Base-by-base conservation (phyloP, 768 basidiomycete species). In the Boletus pseudo-olivaceus region DNA sequence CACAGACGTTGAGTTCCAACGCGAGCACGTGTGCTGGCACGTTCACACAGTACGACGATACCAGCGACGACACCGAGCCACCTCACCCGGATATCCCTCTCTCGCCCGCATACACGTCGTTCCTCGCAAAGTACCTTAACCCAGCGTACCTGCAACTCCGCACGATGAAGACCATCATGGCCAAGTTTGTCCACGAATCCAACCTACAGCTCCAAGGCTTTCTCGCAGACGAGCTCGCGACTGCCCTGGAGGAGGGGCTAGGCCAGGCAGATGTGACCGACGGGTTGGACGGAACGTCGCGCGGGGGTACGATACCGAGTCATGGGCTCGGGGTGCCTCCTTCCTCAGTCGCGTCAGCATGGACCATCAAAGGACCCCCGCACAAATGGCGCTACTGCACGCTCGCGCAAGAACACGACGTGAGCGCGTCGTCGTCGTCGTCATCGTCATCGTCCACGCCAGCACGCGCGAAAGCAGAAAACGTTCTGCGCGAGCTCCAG, bases 351-450 rank as follows among this genome's bases (percentile, higher is more conserved):
- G 92, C 51, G 0, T 64, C 73, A 4, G 73, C 76, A 5, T 98
- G 94, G 93, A 62, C 67, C 14, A 62, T 90, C 65, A 83, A 82
- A 62, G 93, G 95, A 2, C 96, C 96, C 1, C 93, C 96, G 29
- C 93, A 95, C 70, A 93, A 95, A 69, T 92, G 91, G 81, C 90
- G 96, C 33, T 98, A 94, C 76, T 88, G 90, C 69, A 78, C 80
- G 4, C 84, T 95, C 27, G 42, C 29, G 10, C 44, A 54, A 17
- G 54, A 46, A 9, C 19, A 38, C 19, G 48, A 53, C 4, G 4
- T 35, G 15, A 32, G 8, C 20, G 40, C 40, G 2, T 42, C 42
- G 3, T 29, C 61, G 0, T 47, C 56, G 3, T 20, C 55, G 1
- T 42, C 42, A 3, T 29, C 61, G 0, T 47, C 56, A 5, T 20